Conservation (phyloP, 2,329 filamentous ascomycete genomes). For the Allantophomopsis cytisporea region DNA sequence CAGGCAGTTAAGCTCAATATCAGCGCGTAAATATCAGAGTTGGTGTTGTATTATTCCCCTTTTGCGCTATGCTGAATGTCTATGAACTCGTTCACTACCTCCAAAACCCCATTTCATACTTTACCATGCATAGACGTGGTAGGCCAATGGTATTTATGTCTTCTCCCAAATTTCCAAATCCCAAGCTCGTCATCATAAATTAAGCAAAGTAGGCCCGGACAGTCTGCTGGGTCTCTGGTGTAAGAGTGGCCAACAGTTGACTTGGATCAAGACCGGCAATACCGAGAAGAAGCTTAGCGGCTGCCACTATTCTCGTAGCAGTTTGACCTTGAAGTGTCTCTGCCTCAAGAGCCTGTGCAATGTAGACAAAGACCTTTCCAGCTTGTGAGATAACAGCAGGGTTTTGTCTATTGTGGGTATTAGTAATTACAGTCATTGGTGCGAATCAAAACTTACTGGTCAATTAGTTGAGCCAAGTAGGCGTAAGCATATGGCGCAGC, state of each 20-base stretch:
- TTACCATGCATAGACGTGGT: no score
- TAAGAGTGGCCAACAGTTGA: constrained; percentile 61
- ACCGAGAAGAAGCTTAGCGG: constrained; percentile 66
- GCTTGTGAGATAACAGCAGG: constrained; percentile 67
- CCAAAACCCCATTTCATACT: no score
- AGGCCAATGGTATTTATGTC: background rate
- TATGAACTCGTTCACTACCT: no score
- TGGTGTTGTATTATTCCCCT: no score
- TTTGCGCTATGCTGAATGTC: no score
- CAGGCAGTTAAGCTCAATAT: no score
- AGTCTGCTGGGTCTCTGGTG: constrained; percentile 66
- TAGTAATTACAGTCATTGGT: constrained; percentile 6
- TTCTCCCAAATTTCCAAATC: background rate
- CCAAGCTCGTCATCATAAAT: constrained; percentile 3
- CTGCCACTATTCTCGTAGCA: constrained; percentile 59
- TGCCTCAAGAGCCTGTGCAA: constrained; percentile 80
- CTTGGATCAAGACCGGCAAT: constrained; percentile 63
- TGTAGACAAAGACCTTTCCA: constrained; percentile 69
- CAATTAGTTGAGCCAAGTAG: constrained; percentile 82
- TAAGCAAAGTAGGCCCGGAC: constrained; percentile 70
- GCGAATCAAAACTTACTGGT: constrained; percentile 56
- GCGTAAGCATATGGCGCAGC: constrained; percentile 92
- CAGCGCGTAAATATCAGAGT: no score
- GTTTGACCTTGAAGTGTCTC: constrained; percentile 81
- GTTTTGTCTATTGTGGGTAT: constrained; percentile 55